These are phyloP conservation scores for Leccinum cinnamomeum DNA, from an alignment of 1,284 basidiomycete species.

Conservation along the genomic window DNA sequence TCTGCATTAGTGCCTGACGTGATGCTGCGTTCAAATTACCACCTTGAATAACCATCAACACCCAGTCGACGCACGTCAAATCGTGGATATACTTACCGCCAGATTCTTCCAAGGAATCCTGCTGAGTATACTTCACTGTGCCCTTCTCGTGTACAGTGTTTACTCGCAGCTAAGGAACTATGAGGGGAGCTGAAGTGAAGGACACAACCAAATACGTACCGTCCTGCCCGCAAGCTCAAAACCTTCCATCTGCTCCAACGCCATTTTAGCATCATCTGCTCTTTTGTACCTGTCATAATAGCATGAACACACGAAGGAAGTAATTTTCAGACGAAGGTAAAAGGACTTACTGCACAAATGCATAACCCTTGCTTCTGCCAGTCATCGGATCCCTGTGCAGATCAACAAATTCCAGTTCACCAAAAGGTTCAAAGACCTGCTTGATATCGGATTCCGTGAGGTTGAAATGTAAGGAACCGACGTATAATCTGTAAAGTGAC, in stretches of 20 bases:
- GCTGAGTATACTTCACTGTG: constrained; percentile 66
- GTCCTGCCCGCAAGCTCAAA: constrained; percentile 95
- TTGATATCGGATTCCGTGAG: constrained; percentile 95
- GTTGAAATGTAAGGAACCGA: constrained; percentile 95
- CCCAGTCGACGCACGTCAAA: neutral
- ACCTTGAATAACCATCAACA: constrained; percentile 44
- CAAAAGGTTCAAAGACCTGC: constrained; percentile 98
- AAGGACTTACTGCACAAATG: constrained; percentile 85
- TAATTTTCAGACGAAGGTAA: neutral
- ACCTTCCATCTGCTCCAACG: constrained; percentile 96
- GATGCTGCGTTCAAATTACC: constrained; percentile 94
- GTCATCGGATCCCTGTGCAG: constrained; percentile 92
- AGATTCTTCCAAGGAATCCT: constrained; percentile 81
- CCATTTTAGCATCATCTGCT: constrained; percentile 91
- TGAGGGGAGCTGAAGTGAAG: constrained; percentile 10
- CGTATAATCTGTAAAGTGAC: constrained; percentile 72
- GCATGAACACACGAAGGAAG: neutral
- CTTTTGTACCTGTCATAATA: constrained; percentile 70
- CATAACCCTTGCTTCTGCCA: constrained; percentile 96
- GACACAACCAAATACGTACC: constrained; percentile 45
- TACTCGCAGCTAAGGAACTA: constrained; percentile 66
- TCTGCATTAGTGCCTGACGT: constrained; percentile 98
- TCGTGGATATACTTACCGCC: constrained; percentile 52
- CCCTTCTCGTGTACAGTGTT: constrained; percentile 92
- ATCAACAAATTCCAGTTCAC: constrained; percentile 97